phyloP scores from a whole-genome alignment of 1,284 basidiomycete genomes.

The Cystobasidiaceae sp. region DNA sequence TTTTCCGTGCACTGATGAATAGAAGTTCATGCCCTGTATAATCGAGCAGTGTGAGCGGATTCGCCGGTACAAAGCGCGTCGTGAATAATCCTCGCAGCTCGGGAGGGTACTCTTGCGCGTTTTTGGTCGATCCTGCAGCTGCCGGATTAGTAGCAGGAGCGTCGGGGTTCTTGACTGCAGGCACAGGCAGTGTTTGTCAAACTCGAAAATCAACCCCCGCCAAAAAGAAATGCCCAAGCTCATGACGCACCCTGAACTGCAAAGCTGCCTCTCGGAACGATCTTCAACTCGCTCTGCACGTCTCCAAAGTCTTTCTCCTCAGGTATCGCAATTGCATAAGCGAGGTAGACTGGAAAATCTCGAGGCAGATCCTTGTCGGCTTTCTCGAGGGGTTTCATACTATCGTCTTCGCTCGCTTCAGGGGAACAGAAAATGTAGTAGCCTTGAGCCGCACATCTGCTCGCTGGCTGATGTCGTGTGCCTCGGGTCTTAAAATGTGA shows the following conservation, averaged over 20 bases:
- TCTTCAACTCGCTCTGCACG: constrained; percentile 56
- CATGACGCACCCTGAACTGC: background rate
- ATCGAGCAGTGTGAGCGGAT: constrained; percentile 56
- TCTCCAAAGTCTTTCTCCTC: constrained; percentile 48
- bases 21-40: constrained; percentile 58
- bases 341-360: constrained; percentile 49
- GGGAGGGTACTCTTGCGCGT: constrained; percentile 33
- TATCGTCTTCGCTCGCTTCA: constrained; percentile 47
- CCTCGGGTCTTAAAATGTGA: constrained; percentile 20
- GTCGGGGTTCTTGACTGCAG: constrained; percentile 46
- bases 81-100: constrained; percentile 36
- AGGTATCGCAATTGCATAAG: constrained; percentile 58
- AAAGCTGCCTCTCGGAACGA: constrained; percentile 44
- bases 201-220: constrained; percentile 29
- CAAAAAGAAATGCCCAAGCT: constrained; percentile 21
- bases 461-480: constrained; percentile 54
- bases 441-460: constrained; percentile 58
- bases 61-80: constrained; percentile 55
- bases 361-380: constrained; percentile 44
- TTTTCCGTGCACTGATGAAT: constrained; percentile 51
- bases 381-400: constrained; percentile 48
- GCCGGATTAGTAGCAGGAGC: constrained; percentile 47
- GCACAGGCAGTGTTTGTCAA: constrained; percentile 17
- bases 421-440: constrained; percentile 61
- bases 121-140: constrained; percentile 10